A percentile compares a stretch with the other conserved stretches of the same genome.
Evolutionary conservation across 495 filamentous ascomycete genomes (phyloP).

Genomic region (Neurospora sp.): DNA sequence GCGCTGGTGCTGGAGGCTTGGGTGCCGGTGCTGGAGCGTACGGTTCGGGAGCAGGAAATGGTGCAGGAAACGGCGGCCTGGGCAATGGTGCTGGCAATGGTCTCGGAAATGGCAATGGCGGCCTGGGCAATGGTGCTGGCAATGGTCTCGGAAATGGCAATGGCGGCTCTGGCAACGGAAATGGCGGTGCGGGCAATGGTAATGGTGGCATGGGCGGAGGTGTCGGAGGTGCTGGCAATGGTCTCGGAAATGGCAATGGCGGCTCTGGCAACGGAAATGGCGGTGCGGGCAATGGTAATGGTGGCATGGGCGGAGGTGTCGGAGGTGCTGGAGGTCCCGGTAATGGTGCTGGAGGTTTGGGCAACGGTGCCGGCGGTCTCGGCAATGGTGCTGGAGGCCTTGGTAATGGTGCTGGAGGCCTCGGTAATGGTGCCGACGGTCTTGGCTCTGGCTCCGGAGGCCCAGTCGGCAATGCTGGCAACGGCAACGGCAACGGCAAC

Average conservation of each 20-base stretch:
- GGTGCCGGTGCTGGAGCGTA: not conserved
- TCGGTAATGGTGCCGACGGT: too few species aligned
- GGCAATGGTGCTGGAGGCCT: slow-evolving; percentile 2
- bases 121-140: slow-evolving; percentile 1
- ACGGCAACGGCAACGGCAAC: not conserved
- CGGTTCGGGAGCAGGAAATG: not conserved
- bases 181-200: not conserved
- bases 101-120: too few species aligned
- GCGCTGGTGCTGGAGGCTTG: not conserved
- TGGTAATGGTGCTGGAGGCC: not conserved
- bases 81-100: slow-evolving; percentile 2
- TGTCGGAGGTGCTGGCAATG: not conserved
- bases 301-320: not conserved
- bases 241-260: not conserved
- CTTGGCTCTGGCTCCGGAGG: too few species aligned
- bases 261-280: slow-evolving; percentile 1
- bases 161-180: slow-evolving; percentile 1
- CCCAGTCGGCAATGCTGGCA: not conserved
- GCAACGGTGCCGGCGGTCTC: not conserved
- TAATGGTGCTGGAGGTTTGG: not conserved
- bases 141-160: not conserved
- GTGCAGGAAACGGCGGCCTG: not conserved
- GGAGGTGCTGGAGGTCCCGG: not conserved
- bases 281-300: not conserved
- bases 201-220: not conserved